These are phyloP conservation scores for Claviceps maximensis DNA, from an alignment of 2,329 filamentous ascomycete species.

Conservation along the genomic window DNA sequence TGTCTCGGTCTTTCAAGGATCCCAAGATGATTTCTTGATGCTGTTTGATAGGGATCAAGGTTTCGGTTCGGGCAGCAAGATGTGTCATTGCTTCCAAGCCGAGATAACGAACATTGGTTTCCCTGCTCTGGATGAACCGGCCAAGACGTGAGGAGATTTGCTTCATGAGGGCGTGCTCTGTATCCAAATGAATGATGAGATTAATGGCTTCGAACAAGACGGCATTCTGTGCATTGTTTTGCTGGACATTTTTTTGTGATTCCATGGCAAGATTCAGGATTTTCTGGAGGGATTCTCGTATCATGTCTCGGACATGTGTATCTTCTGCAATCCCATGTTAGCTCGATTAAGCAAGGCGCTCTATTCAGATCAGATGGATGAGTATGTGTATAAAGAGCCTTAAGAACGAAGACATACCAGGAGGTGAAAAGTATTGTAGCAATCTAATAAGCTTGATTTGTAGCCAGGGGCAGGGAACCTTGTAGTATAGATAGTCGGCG, in stretches of 20 bases:
- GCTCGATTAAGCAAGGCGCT: not conserved
- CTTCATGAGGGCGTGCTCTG: constrained; percentile 86
- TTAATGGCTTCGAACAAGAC: constrained; percentile 98
- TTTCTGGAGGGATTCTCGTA: constrained; percentile 79
- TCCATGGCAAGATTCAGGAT: constrained; percentile 88
- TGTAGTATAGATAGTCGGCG: constrained; percentile 93
- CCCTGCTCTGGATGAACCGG: constrained; percentile 90
- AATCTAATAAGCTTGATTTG: constrained; percentile 88
- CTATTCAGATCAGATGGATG: not conserved
- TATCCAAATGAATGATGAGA: constrained; percentile 92
- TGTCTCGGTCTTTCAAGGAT: constrained; percentile 87
- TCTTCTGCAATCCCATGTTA: constrained; percentile 48
- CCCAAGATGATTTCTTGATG: constrained; percentile 94
- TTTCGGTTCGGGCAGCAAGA: constrained; percentile 84
- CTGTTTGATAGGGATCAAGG: constrained; percentile 92
- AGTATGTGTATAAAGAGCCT: not conserved
- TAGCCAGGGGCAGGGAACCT: constrained; percentile 98
- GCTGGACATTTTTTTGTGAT: constrained; percentile 94
- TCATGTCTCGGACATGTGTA: constrained; percentile 78
- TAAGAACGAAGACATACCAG: constrained; percentile 42
- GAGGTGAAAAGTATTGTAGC: constrained; percentile 91
- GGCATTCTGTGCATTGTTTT: constrained; percentile 97
- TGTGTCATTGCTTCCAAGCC: constrained; percentile 97
- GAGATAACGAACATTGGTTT: constrained; percentile 94
- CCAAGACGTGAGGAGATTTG: constrained; percentile 85